These are phyloP conservation scores for Metschnikowia peoriensis DNA, from an alignment of 805 yeast genomes.

Conservation along the genomic window DNA sequence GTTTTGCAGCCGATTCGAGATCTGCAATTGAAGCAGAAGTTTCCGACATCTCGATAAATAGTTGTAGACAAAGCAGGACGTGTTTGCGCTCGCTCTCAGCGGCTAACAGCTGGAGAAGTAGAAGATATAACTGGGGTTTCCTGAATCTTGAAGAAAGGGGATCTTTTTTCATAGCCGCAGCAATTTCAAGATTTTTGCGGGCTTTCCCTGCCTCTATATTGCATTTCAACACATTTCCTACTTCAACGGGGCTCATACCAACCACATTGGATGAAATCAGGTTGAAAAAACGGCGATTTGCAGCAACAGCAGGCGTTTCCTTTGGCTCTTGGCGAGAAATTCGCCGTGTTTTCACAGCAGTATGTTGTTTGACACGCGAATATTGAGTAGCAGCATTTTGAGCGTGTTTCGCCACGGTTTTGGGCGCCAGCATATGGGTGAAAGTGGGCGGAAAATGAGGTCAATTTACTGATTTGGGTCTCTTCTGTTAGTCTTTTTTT, in stretches of 20 bases:
- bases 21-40: conserved; percentile 4
- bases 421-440: conserved; percentile 1
- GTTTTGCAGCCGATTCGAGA: conserved; percentile 2
- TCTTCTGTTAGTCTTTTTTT: no score
- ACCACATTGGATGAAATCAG: neutral
- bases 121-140: conserved; percentile 8
- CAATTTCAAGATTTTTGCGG: conserved; percentile 10
- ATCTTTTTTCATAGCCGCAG: conserved; percentile 9
- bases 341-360: neutral
- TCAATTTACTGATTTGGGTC: no score
- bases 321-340: neutral
- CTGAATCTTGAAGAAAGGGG: conserved; percentile 3
- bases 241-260: neutral
- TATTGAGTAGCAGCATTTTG: neutral
- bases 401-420: neutral
- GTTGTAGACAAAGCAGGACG: conserved; percentile 9
- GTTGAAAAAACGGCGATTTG: neutral
- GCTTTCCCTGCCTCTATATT: conserved; percentile 10
- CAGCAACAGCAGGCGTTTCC: neutral
- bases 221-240: neutral
- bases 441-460: neutral
- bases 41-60: conserved; percentile 9
- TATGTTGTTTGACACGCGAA: neutral
- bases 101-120: conserved; percentile 16
- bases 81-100: neutral